Evolutionary conservation across 192 early-diverging fungal genomes (phyloP).

Genomic region (Coemansia asiatica): DNA sequence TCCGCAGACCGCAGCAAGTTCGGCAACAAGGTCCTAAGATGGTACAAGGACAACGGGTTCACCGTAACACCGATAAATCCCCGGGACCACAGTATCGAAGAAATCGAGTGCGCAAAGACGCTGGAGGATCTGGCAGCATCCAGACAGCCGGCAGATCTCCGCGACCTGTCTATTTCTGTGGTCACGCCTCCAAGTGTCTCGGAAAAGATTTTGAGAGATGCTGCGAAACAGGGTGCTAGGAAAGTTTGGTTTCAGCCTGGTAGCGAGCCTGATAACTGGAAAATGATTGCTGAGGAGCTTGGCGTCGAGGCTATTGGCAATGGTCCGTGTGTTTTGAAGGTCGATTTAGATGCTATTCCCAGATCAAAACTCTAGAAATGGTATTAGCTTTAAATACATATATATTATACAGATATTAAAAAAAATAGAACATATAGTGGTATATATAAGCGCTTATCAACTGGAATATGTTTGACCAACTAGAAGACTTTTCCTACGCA

Average conservation of each 20-base stretch:
- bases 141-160: background rate
- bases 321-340: conserved; percentile 30
- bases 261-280: conserved; percentile 26
- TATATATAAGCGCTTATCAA: no score
- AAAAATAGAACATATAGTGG: no score
- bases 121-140: conserved; percentile 12
- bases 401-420: no score
- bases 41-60: conserved; percentile 55
- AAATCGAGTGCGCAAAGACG: conserved; percentile 12
- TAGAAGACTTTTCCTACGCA: no score
- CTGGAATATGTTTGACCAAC: no score
- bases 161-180: conserved; percentile 19
- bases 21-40: conserved; percentile 81
- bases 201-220: conserved; percentile 14
- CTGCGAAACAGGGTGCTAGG: conserved; percentile 15
- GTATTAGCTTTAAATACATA: no score
- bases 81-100: conserved; percentile 17
- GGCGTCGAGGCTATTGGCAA: conserved; percentile 20
- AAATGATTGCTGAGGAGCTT: conserved; percentile 11
- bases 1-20: conserved; percentile 70
- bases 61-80: conserved; percentile 29
- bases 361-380: conserved; percentile 17
- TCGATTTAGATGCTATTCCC: conserved; percentile 7
- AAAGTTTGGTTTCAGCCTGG: conserved; percentile 46
- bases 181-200: conserved; percentile 31